These are phyloP conservation scores for Boletus subcaerulescens DNA, from an alignment of 768 basidiomycete species.

Conservation along the genomic window DNA sequence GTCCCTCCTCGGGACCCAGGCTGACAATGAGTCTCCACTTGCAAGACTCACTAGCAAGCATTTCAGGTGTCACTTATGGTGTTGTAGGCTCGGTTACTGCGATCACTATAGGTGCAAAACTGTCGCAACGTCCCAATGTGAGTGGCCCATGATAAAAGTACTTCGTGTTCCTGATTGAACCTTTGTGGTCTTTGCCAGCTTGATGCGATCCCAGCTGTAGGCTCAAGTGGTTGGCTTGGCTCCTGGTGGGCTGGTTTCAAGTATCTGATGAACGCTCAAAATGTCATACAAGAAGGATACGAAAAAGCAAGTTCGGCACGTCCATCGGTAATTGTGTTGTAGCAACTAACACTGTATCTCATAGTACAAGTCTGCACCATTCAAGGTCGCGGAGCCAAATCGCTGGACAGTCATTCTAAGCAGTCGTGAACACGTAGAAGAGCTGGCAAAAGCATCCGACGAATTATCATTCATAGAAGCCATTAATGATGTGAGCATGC, in stretches of 20 bases:
- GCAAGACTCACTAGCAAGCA: too few species aligned
- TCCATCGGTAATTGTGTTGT: too few species aligned
- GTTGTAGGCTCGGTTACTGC: not conserved
- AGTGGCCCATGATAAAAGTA: not conserved
- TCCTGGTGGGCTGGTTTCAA: not conserved
- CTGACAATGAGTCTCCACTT: too few species aligned
- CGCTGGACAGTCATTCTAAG: conserved; percentile 42
- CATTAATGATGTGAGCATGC: conserved; percentile 28
- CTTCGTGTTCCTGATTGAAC: not conserved
- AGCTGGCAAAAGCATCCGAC: conserved; percentile 2
- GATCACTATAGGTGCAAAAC: not conserved
- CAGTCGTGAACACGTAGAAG: conserved; percentile 14
- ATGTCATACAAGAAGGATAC: conserved; percentile 32
- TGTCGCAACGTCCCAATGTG: not conserved
- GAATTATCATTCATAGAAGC: conserved; percentile 18
- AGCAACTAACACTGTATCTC: not conserved
- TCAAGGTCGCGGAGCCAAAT: conserved; percentile 27
- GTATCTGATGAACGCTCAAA: conserved; percentile 6
- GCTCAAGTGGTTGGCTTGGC: not conserved
- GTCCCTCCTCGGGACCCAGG: too few species aligned
- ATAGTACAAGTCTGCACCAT: conserved; percentile 18
- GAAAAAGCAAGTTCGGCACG: conserved; percentile 19
- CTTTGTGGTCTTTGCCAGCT: not conserved
- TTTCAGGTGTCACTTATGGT: not conserved
- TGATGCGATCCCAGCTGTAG: not conserved